Evolutionary conservation across 768 basidiomycete genomes (phyloP).

Genomic region (Lepiota brunneoincarnata): DNA sequence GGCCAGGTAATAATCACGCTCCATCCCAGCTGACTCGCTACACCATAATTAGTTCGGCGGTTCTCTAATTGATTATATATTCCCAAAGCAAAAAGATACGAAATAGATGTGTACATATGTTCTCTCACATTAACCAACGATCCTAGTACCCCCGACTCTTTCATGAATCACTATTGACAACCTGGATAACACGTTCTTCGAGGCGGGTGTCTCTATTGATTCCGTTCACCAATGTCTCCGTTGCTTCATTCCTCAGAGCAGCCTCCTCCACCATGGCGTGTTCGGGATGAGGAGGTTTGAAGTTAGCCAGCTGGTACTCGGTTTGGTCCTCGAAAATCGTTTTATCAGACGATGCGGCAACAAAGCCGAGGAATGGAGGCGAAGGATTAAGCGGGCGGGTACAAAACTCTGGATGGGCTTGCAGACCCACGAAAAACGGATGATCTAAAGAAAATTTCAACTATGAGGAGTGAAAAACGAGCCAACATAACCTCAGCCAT

Average conservation of each 20-base stretch:
- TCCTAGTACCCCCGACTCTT: background rate
- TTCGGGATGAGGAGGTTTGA: slow-evolving; percentile 74
- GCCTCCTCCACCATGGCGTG: slow-evolving; percentile 73
- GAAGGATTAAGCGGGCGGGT: slow-evolving; percentile 97
- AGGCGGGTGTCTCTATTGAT: background rate
- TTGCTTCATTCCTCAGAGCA: slow-evolving; percentile 36
- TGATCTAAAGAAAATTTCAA: slow-evolving; percentile 58
- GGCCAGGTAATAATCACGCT: too few species aligned
- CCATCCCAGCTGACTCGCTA: too few species aligned
- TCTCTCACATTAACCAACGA: too few species aligned
- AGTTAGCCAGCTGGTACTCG: slow-evolving; percentile 55
- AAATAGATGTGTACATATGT: too few species aligned
- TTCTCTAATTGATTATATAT: too few species aligned
- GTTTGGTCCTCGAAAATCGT: slow-evolving; percentile 70
- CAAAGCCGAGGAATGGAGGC: slow-evolving; percentile 94
- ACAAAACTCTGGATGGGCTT: slow-evolving; percentile 99
- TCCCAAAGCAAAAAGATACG: too few species aligned
- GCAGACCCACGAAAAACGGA: slow-evolving; percentile 90
- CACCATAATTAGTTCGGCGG: background rate
- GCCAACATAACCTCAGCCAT: slow-evolving; percentile 23
- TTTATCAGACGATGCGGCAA: slow-evolving; percentile 67
- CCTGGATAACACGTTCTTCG: slow-evolving; percentile 10
- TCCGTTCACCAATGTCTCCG: slow-evolving; percentile 12
- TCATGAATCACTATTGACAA: slow-evolving; percentile 6
- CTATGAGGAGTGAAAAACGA: background rate